Evolutionary conservation across 2,329 filamentous ascomycete genomes (phyloP), one percentile per base, ranked within the genome.

Genomic region (Pseudocercospora eumusae): DNA sequence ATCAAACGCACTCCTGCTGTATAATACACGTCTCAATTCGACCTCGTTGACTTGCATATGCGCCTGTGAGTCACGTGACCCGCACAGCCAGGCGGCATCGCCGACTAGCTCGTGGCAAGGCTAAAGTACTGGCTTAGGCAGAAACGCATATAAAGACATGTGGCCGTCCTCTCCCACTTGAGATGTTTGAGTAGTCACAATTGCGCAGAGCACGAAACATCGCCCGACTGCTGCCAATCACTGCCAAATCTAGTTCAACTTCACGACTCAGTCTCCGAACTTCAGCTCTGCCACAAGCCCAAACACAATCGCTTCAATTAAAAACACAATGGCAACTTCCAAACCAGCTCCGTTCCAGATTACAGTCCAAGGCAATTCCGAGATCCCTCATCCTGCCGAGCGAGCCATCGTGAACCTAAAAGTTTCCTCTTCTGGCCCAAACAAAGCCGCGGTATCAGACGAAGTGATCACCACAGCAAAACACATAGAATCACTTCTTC

Each of bases 321-420:
- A 18, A 11, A 10, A 27, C 45, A 54, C 20, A 27, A 61, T 61
- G 59, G 28, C 59, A 13, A 18, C 62, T 36, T 44, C 23, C 18
- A 45, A 45, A 20, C 13, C 28, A 28, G 56, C 55, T 31, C 62
- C 65, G 28, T 67, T 70, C 54, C 58, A 59, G 20, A 55, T 70
- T 27, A 55, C 63, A 18, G 64, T 69, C n/a, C 50, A 56, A 4
- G 68, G 68, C 40, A 47, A 63, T 25, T 61, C 68, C 10, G 60
- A 60, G 47, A 64, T 70, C 42, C 60, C 67, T 10, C 68, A 66
- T 28, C 61, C 59, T 10, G 67, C 68, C 20, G 68, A 70, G 53
- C 66, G 66, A 44, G 68, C 66, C 18, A 21, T 66, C 21, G 63
- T 70, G 57, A 67, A 66, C 59, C 63, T 70, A 50, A 56, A 56